Evolutionary conservation across 1,284 basidiomycete species (phyloP).

Genomic region (Moesziomyces sp.): DNA sequence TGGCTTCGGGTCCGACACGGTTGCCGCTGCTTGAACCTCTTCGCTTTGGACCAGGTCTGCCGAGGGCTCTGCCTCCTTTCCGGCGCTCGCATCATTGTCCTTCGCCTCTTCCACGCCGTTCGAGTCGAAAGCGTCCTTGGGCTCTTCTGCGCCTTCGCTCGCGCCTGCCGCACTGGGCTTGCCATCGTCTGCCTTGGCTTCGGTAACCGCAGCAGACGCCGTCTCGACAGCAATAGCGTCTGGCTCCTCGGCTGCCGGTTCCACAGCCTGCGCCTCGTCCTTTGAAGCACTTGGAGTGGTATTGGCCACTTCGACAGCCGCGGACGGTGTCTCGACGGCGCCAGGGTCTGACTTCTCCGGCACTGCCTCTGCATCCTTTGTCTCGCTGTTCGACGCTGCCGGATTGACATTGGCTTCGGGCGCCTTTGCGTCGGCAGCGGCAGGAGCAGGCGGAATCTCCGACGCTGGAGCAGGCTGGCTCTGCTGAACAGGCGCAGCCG

Average conservation of each 20-base stretch:
- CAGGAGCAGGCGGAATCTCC: neutral
- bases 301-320: neutral
- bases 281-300: neutral
- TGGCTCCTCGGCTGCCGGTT: no score
- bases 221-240: neutral
- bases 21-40: no score
- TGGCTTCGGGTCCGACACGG: neutral
- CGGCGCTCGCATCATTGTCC: no score
- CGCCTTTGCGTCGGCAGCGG: neutral
- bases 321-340: neutral
- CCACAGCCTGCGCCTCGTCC: neutral
- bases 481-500: slow-evolving; percentile 11
- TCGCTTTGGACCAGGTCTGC: no score
- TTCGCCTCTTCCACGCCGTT: no score
- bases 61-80: no score
- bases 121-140: no score
- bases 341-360: neutral
- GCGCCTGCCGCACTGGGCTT: neutral
- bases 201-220: slow-evolving; percentile 2
- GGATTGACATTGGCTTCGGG: neutral
- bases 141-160: neutral
- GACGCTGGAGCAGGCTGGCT: slow-evolving; percentile 4
- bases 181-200: neutral
- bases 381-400: neutral
- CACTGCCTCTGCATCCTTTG: neutral